phyloP scores from a whole-genome alignment of 768 basidiomycete species.

The Podaxis sp. region DNA sequence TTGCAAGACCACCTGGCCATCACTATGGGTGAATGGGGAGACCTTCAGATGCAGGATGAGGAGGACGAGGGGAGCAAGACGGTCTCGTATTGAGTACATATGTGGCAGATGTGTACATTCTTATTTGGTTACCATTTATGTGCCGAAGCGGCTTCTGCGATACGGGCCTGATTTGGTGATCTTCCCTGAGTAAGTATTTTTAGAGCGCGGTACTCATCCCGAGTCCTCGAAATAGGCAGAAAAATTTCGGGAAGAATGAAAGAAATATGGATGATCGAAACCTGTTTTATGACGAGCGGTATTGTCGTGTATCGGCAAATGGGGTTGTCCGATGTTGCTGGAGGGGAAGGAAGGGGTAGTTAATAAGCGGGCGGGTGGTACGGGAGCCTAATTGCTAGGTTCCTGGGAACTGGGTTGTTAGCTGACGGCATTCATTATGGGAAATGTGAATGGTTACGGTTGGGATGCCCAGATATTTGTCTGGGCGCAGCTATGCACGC shows the following conservation, averaged over 20 bases:
- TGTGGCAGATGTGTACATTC: background rate
- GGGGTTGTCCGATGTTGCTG: background rate
- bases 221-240: background rate
- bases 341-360: background rate
- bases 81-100: too few relatives aligned
- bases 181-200: background rate
- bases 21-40: too few relatives aligned
- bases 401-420: background rate
- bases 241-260: background rate
- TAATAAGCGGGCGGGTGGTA: background rate
- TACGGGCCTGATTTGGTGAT: background rate
- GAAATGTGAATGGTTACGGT: too few relatives aligned
- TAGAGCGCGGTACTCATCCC: background rate
- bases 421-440: background rate
- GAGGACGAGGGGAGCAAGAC: too few relatives aligned
- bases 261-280: background rate
- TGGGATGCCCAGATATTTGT: background rate
- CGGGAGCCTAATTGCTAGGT: background rate
- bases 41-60: too few relatives aligned
- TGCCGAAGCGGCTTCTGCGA: background rate
- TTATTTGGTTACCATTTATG: background rate
- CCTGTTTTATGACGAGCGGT: background rate
- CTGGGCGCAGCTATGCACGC: too few relatives aligned
- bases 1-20: too few relatives aligned
- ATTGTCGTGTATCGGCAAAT: background rate